Percentiles rank a stretch among this genome's conserved stretches.
These are phyloP conservation scores for Venustampulla echinocandica DNA, from an alignment of 495 filamentous ascomycete genomes.

Conservation along the genomic window DNA sequence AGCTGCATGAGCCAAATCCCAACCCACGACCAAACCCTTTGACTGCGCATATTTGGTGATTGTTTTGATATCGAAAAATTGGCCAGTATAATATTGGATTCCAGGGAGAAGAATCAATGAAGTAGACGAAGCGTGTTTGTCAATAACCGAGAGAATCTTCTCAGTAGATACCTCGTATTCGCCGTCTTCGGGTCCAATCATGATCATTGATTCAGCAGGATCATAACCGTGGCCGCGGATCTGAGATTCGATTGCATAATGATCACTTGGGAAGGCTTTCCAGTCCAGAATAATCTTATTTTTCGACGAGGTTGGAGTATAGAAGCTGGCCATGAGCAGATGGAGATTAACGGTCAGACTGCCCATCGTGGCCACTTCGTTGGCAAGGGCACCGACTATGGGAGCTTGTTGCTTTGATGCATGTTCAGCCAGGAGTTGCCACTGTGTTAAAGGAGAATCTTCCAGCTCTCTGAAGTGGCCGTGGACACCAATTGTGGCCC, in stretches of 20 bases:
- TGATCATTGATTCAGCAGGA: slow-evolving; percentile 62
- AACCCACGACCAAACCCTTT: slow-evolving; percentile 72
- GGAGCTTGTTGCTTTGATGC: slow-evolving; percentile 47
- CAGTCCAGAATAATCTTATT: slow-evolving; percentile 90
- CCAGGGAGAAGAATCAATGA: slow-evolving; percentile 79
- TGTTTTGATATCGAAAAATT: slow-evolving; percentile 70
- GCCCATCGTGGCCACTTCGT: slow-evolving; percentile 88
- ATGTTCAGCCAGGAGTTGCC: slow-evolving; percentile 49
- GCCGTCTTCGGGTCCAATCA: slow-evolving; percentile 57
- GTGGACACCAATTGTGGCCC: slow-evolving; percentile 83
- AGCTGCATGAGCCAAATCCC: slow-evolving; percentile 92
- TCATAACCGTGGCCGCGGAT: slow-evolving; percentile 69
- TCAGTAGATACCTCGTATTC: slow-evolving; percentile 47
- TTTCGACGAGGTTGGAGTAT: slow-evolving; percentile 58
- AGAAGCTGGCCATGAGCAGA: slow-evolving; percentile 85
- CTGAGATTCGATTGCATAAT: slow-evolving; percentile 84
- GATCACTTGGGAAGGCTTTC: slow-evolving; percentile 95
- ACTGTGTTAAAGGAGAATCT: slow-evolving; percentile 43
- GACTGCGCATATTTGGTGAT: slow-evolving; percentile 79
- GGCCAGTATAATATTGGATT: slow-evolving; percentile 92
- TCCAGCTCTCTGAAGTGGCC: slow-evolving; percentile 81
- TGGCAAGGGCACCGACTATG: slow-evolving; percentile 67
- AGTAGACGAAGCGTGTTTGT: slow-evolving; percentile 64
- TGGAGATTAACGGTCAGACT: slow-evolving; percentile 89
- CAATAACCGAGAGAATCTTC: slow-evolving; percentile 69